Base-by-base conservation (phyloP, 371 early-diverging fungal genomes). In the Actinomortierella wolfii region DNA sequence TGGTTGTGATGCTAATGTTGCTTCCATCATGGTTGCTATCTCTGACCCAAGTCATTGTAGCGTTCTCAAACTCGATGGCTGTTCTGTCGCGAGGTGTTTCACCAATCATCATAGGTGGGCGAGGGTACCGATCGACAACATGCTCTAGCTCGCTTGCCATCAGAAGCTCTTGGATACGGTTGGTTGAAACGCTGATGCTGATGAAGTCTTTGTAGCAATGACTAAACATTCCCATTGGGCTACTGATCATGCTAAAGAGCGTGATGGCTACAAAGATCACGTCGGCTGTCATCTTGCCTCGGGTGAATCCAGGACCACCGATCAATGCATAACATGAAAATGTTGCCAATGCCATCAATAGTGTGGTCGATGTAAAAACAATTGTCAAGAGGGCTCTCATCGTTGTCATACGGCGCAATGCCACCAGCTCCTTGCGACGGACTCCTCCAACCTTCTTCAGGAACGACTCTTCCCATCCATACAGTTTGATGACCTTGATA, bases 401-500 rank as follows among this genome's bases (percentile, higher is more conserved):
- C 18, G 57, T 66, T 50, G 59, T 47, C 13, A 62, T 45, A 13
- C 56, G 43, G 23, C 48, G 55, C 34, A 95, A 70, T 11, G 91
- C 94, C 17, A 79, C 77, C 66, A 98, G 64, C 64, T 91, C 92
- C 43, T 84, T 58, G 29, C 51, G 8, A 24, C 71, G 43, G 20
- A 71, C 26, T 4, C 26, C 52, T 15, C 65, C 45, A 20, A 71
- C 49, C 52, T 61, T 76, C 20, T 61, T 61, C 11, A 59, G 59
- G 60, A 79, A 78, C 26, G 71, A 48, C 28, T 55, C 61, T 55
- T 89, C 89, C 92, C 92, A 94, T 9, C 88, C 89, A 61, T 92
- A 93, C 5, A 93, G 78, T 74, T 96, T 96, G 76, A 94, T 89
- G 41, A 95, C 92, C 78, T 93, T 93, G 76, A 97, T 97, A 25